Conservation (phyloP, 768 basidiomycete genomes). For the Mycena chlorophos region DNA sequence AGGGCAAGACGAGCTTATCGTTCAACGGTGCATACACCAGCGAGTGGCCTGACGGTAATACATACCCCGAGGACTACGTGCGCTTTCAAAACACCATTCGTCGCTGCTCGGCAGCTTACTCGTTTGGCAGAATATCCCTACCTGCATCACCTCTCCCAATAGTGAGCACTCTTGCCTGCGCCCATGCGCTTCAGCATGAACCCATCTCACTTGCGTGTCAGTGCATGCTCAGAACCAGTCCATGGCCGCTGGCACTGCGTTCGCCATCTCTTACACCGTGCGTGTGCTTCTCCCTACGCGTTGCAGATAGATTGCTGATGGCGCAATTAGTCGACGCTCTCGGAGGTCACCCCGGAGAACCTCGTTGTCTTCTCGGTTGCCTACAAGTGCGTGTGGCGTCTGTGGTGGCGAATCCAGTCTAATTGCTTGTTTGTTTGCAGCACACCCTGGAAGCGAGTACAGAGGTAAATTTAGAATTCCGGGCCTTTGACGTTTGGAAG, state of each 20-base stretch:
- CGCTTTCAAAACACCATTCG: constrained; percentile 23
- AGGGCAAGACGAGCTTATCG: constrained; percentile 46
- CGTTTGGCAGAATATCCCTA: constrained; percentile 33
- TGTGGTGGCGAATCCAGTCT: background rate
- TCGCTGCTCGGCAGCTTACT: background rate
- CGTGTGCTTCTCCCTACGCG: background rate
- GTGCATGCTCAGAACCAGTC: constrained; percentile 55
- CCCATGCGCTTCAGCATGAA: background rate
- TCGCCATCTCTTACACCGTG: constrained; percentile 56
- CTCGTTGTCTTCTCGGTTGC: constrained; percentile 54
- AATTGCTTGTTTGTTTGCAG: constrained; percentile 27
- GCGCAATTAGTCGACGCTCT: constrained; percentile 44
- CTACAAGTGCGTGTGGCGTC: constrained; percentile 39
- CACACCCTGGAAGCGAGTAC: constrained; percentile 54
- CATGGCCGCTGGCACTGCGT: constrained; percentile 54
- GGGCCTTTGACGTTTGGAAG: too few species aligned
- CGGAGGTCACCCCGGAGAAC: constrained; percentile 46
- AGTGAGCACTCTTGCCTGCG: constrained; percentile 33
- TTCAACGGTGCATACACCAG: constrained; percentile 39
- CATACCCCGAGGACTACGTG: constrained; percentile 48
- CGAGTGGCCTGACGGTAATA: constrained; percentile 48
- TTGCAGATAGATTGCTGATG: constrained; percentile 1
- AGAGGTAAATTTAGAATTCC: too few species aligned
- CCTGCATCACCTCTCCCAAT: constrained; percentile 50
- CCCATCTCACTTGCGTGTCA: constrained; percentile 18